Percentiles rank a stretch among this genome's conserved stretches.
Conservation (phyloP, 2,329 filamentous ascomycete genomes). For the Calonectria ilicicola region DNA sequence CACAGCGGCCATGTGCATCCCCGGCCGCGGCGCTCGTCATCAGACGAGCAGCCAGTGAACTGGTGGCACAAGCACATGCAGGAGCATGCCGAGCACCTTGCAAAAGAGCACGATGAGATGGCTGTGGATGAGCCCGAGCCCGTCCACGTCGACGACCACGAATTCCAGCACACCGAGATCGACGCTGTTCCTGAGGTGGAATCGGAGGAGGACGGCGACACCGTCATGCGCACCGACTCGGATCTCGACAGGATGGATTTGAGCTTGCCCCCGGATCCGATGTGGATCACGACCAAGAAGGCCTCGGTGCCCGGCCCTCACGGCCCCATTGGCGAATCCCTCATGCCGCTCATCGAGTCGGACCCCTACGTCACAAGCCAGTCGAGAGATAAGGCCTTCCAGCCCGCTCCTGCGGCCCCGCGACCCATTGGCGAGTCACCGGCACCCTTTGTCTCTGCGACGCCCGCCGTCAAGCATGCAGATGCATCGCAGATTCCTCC, state of each 20-base stretch:
- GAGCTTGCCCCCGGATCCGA: constrained; percentile 52
- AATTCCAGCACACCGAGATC: constrained; percentile 36
- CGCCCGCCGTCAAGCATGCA: constrained; percentile 31
- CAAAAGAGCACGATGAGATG: constrained; percentile 56
- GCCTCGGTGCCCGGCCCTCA: constrained; percentile 42
- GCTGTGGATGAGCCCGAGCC: constrained; percentile 42
- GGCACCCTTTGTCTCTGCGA: constrained; percentile 40
- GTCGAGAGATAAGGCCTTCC: constrained; percentile 34
- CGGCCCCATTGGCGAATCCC: constrained; percentile 42
- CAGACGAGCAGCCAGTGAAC: constrained; percentile 67
- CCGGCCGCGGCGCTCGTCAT: constrained; percentile 66
- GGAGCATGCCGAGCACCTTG: constrained; percentile 76
- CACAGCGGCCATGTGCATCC: constrained; percentile 42
- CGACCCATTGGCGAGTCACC: constrained; percentile 39
- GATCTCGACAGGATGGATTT: constrained; percentile 58
- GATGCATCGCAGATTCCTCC: constrained; percentile 50
- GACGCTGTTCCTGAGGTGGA: constrained; percentile 33
- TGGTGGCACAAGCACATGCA: constrained; percentile 89
- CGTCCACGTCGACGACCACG: constrained; percentile 18
- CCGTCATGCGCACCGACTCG: constrained; percentile 52
- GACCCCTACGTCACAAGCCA: constrained; percentile 36
- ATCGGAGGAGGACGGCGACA: constrained; percentile 35
- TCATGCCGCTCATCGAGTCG: constrained; percentile 39
- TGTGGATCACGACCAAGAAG: constrained; percentile 56
- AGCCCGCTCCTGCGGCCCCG: constrained; percentile 32